Evolutionary conservation across 352 stramenopile genomes (phyloP).

Genomic region (Globisporangium recalcitrans): DNA sequence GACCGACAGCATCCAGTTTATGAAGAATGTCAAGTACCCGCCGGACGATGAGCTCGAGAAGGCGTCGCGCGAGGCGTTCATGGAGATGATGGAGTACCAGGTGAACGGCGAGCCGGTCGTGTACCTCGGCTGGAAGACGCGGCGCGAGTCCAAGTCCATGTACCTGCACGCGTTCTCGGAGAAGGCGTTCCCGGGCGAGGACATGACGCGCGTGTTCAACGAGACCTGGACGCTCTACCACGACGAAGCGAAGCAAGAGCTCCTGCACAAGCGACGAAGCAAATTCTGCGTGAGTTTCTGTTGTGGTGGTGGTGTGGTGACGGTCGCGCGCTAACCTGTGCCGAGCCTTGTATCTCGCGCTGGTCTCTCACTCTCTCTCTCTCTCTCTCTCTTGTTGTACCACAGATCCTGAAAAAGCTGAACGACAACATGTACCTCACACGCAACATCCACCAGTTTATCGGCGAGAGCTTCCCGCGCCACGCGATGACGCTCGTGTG

Average conservation of each 20-base stretch:
- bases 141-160: constrained; percentile 84
- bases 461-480: constrained; percentile 79
- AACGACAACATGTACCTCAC: constrained; percentile 84
- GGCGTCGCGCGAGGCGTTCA: constrained; percentile 63
- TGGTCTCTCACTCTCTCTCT: background rate
- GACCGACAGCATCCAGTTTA: constrained; percentile 84
- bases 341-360: background rate
- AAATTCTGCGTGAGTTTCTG: constrained; percentile 74
- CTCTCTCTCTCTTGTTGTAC: background rate
- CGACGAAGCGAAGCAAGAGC: constrained; percentile 67
- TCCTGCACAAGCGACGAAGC: constrained; percentile 65
- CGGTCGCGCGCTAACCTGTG: background rate
- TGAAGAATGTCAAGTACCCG: constrained; percentile 85
- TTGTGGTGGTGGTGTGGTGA: too few species aligned
- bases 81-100: constrained; percentile 80
- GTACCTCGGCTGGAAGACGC: constrained; percentile 76
- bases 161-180: constrained; percentile 77
- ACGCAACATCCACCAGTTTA: constrained; percentile 86
- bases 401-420: constrained; percentile 78
- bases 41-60: constrained; percentile 75
- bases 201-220: constrained; percentile 75
- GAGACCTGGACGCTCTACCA: constrained; percentile 74
- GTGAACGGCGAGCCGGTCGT: constrained; percentile 57
- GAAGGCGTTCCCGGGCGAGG: constrained; percentile 62
- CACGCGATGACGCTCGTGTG: constrained; percentile 81